A percentile compares a stretch with the other conserved stretches of the same genome.
Evolutionary conservation across 306 rosid species (phyloP).

Genomic region (Pueraria montana): DNA sequence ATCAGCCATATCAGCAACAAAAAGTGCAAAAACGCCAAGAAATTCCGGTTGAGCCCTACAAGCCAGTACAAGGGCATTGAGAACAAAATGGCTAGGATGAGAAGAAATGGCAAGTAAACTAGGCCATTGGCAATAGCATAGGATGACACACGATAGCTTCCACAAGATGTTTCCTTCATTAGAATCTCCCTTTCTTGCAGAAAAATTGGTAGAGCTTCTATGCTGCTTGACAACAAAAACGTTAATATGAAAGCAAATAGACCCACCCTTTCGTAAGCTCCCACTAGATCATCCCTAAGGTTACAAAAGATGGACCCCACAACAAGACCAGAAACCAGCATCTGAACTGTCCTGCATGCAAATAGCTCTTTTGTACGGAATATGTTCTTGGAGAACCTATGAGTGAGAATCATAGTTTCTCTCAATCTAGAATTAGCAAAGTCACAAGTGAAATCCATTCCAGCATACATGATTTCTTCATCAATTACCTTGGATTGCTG

Average conservation of each 20-base stretch:
- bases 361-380: constrained; percentile 90
- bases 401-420: constrained; percentile 86
- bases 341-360: constrained; percentile 87
- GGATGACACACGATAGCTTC: constrained; percentile 92
- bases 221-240: constrained; percentile 79
- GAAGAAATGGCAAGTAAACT: constrained; percentile 91
- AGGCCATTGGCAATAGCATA: constrained; percentile 90
- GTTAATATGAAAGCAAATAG: constrained; percentile 91
- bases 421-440: constrained; percentile 80
- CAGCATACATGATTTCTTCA: constrained; percentile 57
- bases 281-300: constrained; percentile 73
- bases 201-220: constrained; percentile 92
- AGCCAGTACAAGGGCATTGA: constrained; percentile 83
- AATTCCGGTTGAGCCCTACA: constrained; percentile 78
- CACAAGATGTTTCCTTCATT: constrained; percentile 89
- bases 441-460: constrained; percentile 55
- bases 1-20: constrained; percentile 84
- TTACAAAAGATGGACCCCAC: constrained; percentile 85
- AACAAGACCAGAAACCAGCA: constrained; percentile 85
- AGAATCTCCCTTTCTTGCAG: constrained; percentile 94
- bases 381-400: constrained; percentile 90
- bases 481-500: constrained; percentile 83
- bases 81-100: constrained; percentile 84
- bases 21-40: constrained; percentile 79
- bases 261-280: constrained; percentile 86